Evolutionary conservation across 192 early-diverging fungal genomes (phyloP).

Genomic region (Coemansia sp.): DNA sequence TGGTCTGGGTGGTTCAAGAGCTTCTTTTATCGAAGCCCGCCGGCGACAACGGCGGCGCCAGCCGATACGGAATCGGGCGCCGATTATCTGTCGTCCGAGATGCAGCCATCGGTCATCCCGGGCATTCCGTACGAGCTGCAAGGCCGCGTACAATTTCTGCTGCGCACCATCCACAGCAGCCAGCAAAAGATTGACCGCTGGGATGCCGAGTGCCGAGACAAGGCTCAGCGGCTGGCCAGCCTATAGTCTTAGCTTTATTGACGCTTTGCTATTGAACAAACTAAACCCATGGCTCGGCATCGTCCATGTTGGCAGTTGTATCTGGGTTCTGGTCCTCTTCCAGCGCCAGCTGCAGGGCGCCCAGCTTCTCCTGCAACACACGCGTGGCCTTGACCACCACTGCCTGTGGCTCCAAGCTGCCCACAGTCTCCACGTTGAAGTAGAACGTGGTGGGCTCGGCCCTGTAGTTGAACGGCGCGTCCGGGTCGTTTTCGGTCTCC

Average conservation of each 20-base stretch:
- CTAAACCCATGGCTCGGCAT: background rate
- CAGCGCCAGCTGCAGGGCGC: slow-evolving; percentile 62
- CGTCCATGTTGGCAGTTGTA: slow-evolving; percentile 32
- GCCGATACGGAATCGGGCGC: background rate
- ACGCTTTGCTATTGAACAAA: background rate
- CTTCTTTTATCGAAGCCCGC: slow-evolving; percentile 11
- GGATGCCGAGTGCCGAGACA: slow-evolving; percentile 38
- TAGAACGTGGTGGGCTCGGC: slow-evolving; percentile 77
- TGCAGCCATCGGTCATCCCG: slow-evolving; percentile 17
- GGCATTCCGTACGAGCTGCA: slow-evolving; percentile 60
- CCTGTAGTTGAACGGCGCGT: slow-evolving; percentile 70
- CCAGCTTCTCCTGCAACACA: slow-evolving; percentile 70
- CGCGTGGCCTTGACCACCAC: slow-evolving; percentile 66
- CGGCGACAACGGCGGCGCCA: background rate
- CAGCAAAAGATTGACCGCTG: slow-evolving; percentile 56
- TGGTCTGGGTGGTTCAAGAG: slow-evolving; percentile 54
- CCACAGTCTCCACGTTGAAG: slow-evolving; percentile 74
- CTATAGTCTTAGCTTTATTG: background rate
- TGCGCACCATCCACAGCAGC: slow-evolving; percentile 53
- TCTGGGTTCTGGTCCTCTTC: slow-evolving; percentile 48
- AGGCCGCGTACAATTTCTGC: slow-evolving; percentile 56
- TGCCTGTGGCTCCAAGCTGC: slow-evolving; percentile 68
- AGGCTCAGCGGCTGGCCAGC: slow-evolving; percentile 12
- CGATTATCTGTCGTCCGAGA: background rate
- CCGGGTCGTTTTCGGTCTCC: slow-evolving; percentile 49